phyloP scores from a whole-genome alignment of 371 early-diverging fungal species.

The Enterocytospora artemiae region DNA sequence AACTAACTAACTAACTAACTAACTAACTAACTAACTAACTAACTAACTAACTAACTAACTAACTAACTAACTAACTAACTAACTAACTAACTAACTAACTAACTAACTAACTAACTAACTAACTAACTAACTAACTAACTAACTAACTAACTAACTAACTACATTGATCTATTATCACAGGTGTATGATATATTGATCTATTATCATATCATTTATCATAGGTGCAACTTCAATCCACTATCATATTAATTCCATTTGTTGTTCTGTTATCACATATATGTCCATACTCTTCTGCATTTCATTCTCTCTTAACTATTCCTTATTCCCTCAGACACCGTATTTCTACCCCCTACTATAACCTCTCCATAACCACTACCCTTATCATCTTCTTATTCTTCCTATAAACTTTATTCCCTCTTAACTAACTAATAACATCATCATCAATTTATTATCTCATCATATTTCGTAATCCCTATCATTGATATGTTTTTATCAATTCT shows the following conservation, averaged over 20 bases:
- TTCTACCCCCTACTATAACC: background rate
- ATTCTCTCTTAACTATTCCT: background rate
- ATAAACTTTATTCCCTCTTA: too few relatives aligned
- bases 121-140: constrained; percentile 2
- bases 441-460: too few relatives aligned
- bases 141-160: constrained; percentile 2
- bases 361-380: too few relatives aligned
- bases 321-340: background rate
- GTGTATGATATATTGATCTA: background rate
- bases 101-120: constrained; percentile 2
- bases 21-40: too few relatives aligned
- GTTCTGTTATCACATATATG: background rate
- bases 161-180: background rate
- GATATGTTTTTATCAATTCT: too few relatives aligned
- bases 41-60: too few relatives aligned
- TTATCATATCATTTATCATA: background rate
- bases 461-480: too few relatives aligned
- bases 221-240: background rate
- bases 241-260: background rate
- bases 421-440: too few relatives aligned
- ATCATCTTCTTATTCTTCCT: too few relatives aligned
- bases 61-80: too few relatives aligned
- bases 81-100: too few relatives aligned
- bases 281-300: background rate
- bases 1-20: too few relatives aligned